A percentile compares a stretch with the other conserved stretches of the same genome.
Conservation (phyloP, 148 eudicot genomes). For the Pharnaceum exiguum region DNA sequence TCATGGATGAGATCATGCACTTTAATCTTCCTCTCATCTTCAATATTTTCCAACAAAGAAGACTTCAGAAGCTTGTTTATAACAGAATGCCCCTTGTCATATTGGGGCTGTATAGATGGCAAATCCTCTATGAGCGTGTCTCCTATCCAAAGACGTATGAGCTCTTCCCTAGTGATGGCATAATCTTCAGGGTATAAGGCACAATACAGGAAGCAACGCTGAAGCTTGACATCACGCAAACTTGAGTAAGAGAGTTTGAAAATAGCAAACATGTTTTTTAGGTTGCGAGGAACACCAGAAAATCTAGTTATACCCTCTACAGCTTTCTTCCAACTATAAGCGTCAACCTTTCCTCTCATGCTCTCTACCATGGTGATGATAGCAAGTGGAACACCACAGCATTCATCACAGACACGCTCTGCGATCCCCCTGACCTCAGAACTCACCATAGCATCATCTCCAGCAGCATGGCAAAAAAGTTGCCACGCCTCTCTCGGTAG, state of each 20-base stretch:
- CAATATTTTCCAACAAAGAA: neutral
- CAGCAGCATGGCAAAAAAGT: neutral
- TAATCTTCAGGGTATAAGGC: conserved; percentile 19
- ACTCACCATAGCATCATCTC: neutral
- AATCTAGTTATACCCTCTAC: neutral
- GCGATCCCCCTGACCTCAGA: neutral
- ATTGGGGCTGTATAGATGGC: conserved; percentile 2
- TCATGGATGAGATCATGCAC: conserved; percentile 13
- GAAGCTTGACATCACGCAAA: conserved; percentile 16
- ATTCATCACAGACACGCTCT: neutral
- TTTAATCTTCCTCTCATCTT: neutral
- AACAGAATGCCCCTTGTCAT: conserved; percentile 22
- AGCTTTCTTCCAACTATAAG: conserved; percentile 3
- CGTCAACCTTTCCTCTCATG: conserved; percentile 2
- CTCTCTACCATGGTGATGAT: conserved; percentile 9
- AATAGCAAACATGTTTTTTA: conserved; percentile 20
- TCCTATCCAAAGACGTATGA: conserved; percentile 12
- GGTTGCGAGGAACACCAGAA: conserved; percentile 7
- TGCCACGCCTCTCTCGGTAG: conserved; percentile 7
- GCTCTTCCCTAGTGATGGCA: conserved; percentile 11
- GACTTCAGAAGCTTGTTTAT: conserved; percentile 24
- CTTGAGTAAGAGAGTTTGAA: conserved; percentile 15
- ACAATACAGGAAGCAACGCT: conserved; percentile 25
- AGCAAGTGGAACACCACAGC: conserved; percentile 18
- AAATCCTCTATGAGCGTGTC: conserved; percentile 22